Percentiles rank a stretch among this genome's conserved stretches.
These are phyloP conservation scores for Arctostaphylos glauca DNA, from an alignment of 148 eudicot genomes.

Conservation along the genomic window DNA sequence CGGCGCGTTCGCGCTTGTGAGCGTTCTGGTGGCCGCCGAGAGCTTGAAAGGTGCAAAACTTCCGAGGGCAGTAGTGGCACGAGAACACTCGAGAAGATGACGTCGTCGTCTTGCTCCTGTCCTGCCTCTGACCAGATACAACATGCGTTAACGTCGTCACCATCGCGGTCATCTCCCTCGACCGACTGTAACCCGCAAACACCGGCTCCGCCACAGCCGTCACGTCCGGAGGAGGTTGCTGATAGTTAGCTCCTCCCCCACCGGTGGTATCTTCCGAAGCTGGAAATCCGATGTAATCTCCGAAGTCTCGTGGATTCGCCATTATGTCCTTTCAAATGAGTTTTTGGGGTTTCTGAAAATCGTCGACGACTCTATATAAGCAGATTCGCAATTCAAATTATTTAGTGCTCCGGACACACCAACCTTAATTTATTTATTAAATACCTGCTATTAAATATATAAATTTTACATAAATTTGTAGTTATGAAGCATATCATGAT, in stretches of 20 bases:
- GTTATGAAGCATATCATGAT: too few species aligned
- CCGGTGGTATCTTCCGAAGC: neutral
- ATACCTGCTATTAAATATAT: too few species aligned
- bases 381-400: too few species aligned
- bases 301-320: conserved; percentile 53
- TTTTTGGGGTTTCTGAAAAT: neutral
- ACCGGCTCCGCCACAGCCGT: conserved; percentile 9
- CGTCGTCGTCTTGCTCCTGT: conserved; percentile 13
- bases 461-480: too few species aligned
- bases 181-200: conserved; percentile 14
- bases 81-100: conserved; percentile 23
- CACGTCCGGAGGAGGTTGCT: neutral
- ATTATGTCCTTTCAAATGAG: conserved; percentile 25
- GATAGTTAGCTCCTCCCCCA: neutral
- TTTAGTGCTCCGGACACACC: too few species aligned
- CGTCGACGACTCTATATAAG: too few species aligned
- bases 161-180: conserved; percentile 67
- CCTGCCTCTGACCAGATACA: conserved; percentile 42
- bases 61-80: conserved; percentile 45
- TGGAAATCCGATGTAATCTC: conserved; percentile 27
- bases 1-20: conserved; percentile 53
- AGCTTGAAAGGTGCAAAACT: conserved; percentile 52
- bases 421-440: too few species aligned
- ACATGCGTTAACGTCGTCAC: conserved; percentile 66
- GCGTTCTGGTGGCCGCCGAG: conserved; percentile 57